phyloP scores from a whole-genome alignment of 2,329 filamentous ascomycete species.

The Peltaster fructicola region DNA sequence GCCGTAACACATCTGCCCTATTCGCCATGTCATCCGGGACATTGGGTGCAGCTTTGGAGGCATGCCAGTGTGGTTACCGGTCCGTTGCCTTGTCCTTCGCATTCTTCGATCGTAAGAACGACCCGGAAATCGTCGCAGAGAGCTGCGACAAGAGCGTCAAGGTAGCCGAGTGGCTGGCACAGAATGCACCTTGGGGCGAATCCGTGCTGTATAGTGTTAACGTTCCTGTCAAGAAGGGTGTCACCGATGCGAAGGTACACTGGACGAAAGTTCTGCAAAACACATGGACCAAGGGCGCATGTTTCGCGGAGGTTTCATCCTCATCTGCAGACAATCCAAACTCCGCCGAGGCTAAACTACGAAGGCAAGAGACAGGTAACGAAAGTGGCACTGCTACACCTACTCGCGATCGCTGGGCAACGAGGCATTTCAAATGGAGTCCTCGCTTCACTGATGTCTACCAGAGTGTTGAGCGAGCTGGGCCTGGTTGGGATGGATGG shows the following conservation, averaged over 20 bases:
- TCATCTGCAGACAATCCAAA: conserved; percentile 38
- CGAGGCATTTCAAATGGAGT: conserved; percentile 91
- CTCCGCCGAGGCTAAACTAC: conserved; percentile 52
- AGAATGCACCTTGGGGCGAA: conserved; percentile 50
- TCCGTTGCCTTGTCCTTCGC: conserved; percentile 79
- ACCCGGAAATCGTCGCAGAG: conserved; percentile 60
- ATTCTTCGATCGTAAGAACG: conserved; percentile 73
- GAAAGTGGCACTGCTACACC: conserved; percentile 14
- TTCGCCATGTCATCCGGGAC: conserved; percentile 32
- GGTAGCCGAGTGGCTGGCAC: conserved; percentile 61
- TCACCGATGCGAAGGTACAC: conserved; percentile 52
- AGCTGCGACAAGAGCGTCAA: conserved; percentile 57
- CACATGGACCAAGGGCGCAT: conserved; percentile 68
- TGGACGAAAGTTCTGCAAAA: conserved; percentile 83
- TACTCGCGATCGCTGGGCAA: conserved; percentile 37
- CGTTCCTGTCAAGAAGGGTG: conserved; percentile 63
- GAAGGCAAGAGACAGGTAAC: conserved; percentile 40
- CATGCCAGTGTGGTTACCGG: conserved; percentile 27
- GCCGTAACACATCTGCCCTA: conserved; percentile 32
- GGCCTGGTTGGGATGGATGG: conserved; percentile 83
- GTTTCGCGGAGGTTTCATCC: conserved; percentile 65
- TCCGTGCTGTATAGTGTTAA: conserved; percentile 69
- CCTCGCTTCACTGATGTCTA: conserved; percentile 77
- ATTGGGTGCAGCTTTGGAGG: conserved; percentile 33
- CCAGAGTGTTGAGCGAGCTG: conserved; percentile 62